phyloP scores from a whole-genome alignment of 1,139 yeast genomes.

The Magnusiomyces paraingens region DNA sequence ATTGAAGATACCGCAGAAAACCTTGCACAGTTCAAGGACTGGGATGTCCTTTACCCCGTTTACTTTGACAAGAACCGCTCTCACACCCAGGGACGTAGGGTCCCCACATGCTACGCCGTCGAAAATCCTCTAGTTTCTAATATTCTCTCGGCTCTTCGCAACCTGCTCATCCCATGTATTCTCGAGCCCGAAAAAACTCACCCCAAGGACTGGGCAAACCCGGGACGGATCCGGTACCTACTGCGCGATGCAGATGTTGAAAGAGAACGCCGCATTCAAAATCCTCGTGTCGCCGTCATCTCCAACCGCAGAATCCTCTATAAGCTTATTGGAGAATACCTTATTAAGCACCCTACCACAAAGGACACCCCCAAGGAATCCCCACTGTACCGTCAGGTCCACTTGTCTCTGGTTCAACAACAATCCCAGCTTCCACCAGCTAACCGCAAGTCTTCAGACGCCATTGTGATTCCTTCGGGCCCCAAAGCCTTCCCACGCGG shows the following conservation, averaged over 20 bases:
- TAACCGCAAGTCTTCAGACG: neutral
- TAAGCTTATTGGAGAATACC: constrained; percentile 52
- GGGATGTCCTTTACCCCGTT: constrained; percentile 82
- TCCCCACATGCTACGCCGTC: constrained; percentile 59
- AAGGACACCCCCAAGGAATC: constrained; percentile 53
- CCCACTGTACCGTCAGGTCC: constrained; percentile 45
- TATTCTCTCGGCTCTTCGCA: neutral
- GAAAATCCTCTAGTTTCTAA: constrained; percentile 49
- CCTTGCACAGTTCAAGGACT: constrained; percentile 52
- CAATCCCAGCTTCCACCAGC: neutral
- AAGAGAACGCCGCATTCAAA: constrained; percentile 26
- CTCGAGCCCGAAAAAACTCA: constrained; percentile 70
- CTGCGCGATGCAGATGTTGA: constrained; percentile 33
- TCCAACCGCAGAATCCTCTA: constrained; percentile 61
- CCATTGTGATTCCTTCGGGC: neutral
- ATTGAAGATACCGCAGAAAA: constrained; percentile 35
- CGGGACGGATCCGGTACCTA: constrained; percentile 82
- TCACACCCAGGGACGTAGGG: constrained; percentile 79
- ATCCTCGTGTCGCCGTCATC: too few species aligned
- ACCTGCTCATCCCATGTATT: constrained; percentile 33
- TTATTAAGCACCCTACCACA: constrained; percentile 66
- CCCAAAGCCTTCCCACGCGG: constrained; percentile 2
- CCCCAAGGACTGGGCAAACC: constrained; percentile 96
- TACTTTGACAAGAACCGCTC: constrained; percentile 79
- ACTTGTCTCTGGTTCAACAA: constrained; percentile 27